phyloP scores from a whole-genome alignment of 345 rosid species.

The Brassica incana region DNA sequence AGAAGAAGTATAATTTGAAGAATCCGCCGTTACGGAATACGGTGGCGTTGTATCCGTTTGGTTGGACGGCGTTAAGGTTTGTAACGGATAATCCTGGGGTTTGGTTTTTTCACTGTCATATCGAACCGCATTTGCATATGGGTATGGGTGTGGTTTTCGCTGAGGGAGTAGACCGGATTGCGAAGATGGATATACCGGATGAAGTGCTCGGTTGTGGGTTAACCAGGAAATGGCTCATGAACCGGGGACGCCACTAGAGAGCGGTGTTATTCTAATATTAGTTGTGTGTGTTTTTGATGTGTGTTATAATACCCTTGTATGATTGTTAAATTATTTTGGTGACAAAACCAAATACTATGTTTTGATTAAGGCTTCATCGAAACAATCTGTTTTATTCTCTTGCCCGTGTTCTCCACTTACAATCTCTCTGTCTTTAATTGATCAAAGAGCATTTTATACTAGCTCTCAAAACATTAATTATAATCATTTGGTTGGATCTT shows the following conservation, averaged over 20 bases:
- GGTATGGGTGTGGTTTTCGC: slow-evolving; percentile 3
- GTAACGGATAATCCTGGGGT: not conserved
- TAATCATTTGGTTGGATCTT: not conserved
- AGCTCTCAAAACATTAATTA: not conserved
- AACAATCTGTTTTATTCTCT: not conserved
- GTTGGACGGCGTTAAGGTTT: not conserved
- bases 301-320: not conserved
- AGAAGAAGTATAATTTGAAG: not conserved
- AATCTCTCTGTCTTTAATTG: not conserved
- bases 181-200: not conserved
- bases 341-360: not conserved
- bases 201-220: not conserved
- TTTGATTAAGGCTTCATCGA: not conserved
- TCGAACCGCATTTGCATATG: not conserved
- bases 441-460: not conserved
- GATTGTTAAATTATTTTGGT: not conserved
- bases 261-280: not conserved
- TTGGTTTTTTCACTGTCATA: not conserved
- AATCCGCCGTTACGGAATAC: slow-evolving; percentile 1
- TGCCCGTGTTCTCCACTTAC: not conserved
- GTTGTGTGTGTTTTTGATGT: not conserved
- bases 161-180: not conserved
- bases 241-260: not conserved
- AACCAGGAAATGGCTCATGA: not conserved
- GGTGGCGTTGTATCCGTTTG: not conserved